Evolutionary conservation across 1,284 basidiomycete species (phyloP), one percentile per base, ranked within the genome.

Genomic region (Cryptococcus amylolentus): DNA sequence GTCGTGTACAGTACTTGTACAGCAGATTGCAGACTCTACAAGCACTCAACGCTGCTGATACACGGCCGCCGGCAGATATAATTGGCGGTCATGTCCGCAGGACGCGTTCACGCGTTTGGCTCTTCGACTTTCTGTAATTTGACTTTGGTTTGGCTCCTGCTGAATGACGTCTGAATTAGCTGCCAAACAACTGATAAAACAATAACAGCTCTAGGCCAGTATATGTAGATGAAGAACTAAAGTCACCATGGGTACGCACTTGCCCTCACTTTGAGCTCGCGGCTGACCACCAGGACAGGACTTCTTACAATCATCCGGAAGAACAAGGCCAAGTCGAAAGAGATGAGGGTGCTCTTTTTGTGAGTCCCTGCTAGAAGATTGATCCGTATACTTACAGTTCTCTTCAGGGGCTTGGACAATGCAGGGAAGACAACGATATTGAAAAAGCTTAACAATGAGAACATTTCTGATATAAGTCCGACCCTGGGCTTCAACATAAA

Each of bases 401-500:
- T 23, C 23, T 3, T 23, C 23, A 3, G 5, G 73, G 96, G 93
- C 49, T 84, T 99, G 14, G 96, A 98, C 78, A 98, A 99, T 74
- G 94, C 94, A 1, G 96, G 96, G 51, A 98, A 99, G 81, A 98
- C 96, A 3, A 98, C 95, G 1, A 97, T 98, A 64, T 78, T 98
- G 59, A 97, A 97, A 80, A 90, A 89, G 75, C 82, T 98, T 58
- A 93, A 91, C 61, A 87, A 86, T 27, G 92, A 97, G 78, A 88
- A 95, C 72, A 90, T 95, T 63, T 83, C 83, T 67, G 84, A 83
- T 51, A 86, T 98, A 58, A 91, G 88, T 64, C 96, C 96, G 1
- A 99, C 96, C 1, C 81, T 99, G 5, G 96, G 96, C 6, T 99
- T 99, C 82, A 96, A 97, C 73, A 99, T 99, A 81, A 94, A 94